Evolutionary conservation across 2,329 filamentous ascomycete genomes (phyloP).

Genomic region (Diplodia mutila): DNA sequence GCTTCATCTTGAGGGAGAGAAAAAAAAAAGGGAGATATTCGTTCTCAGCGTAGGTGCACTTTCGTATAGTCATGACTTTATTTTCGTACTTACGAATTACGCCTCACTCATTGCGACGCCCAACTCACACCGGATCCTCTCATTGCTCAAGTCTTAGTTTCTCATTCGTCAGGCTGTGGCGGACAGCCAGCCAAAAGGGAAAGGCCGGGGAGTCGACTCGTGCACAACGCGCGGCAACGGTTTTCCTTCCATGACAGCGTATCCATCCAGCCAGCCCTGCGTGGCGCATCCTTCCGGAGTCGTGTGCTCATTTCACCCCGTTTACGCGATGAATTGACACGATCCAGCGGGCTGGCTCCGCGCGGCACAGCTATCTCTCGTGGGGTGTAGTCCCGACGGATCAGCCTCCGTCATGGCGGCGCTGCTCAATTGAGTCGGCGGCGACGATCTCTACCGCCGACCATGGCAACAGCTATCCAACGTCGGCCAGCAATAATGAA

Average conservation of each 20-base stretch:
- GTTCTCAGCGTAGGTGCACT: not conserved
- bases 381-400: not conserved
- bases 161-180: not conserved
- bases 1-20: not conserved
- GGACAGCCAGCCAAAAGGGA: not conserved
- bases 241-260: slow-evolving; percentile 11
- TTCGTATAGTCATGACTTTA: not conserved
- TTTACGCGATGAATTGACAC: slow-evolving; percentile 13
- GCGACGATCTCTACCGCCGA: not conserved
- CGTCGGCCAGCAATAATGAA: too few relatives aligned
- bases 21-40: not conserved
- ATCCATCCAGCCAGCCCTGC: too few relatives aligned
- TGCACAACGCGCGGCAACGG: slow-evolving; percentile 7
- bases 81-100: not conserved
- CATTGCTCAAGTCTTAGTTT: slow-evolving; percentile 14
- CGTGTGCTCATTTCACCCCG: slow-evolving; percentile 15
- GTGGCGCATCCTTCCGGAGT: slow-evolving; percentile 16
- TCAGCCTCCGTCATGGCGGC: not conserved
- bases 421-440: not conserved
- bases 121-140: not conserved
- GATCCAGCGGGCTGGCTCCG: not conserved
- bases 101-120: not conserved
- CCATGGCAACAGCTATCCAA: not conserved
- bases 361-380: slow-evolving; percentile 12
- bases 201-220: slow-evolving; percentile 9